These are phyloP conservation scores for Pharnaceum exiguum DNA, from an alignment of 148 eudicot species.

Conservation along the genomic window DNA sequence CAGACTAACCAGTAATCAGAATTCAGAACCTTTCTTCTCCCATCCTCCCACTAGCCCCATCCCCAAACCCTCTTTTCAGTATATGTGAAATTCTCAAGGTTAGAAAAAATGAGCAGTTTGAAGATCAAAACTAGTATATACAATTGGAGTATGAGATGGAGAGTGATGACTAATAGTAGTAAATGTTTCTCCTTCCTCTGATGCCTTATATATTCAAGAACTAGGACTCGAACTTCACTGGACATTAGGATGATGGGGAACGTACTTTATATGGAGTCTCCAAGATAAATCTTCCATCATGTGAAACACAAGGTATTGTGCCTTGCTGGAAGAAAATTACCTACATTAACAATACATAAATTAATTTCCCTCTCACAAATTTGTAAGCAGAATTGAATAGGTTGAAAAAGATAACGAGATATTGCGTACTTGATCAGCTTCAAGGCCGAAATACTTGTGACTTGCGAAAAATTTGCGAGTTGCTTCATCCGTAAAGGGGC, in stretches of 20 bases:
- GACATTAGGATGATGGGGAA: constrained; percentile 10
- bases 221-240: not conserved
- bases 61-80: not conserved
- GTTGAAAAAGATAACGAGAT: constrained; percentile 1
- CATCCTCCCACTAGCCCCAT: not conserved
- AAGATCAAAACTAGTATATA: no score
- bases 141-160: no score
- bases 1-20: no score
- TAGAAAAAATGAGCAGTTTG: no score
- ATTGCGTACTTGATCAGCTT: constrained; percentile 73
- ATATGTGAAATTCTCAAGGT: not conserved
- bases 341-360: constrained; percentile 31
- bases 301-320: constrained; percentile 90
- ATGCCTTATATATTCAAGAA: not conserved
- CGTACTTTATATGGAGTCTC: constrained; percentile 85
- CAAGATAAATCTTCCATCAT: constrained; percentile 91
- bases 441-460: constrained; percentile 86
- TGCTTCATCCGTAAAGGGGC: constrained; percentile 88
- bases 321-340: constrained; percentile 96
- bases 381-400: not conserved
- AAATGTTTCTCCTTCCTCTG: no score
- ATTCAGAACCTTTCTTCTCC: not conserved
- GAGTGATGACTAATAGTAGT: no score
- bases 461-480: constrained; percentile 79
- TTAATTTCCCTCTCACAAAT: not conserved